A percentile compares a stretch with the other conserved stretches of the same genome.
These are phyloP conservation scores for Apophysomyces ossiformis DNA, from an alignment of 371 early-diverging fungal genomes.

Conservation along the genomic window DNA sequence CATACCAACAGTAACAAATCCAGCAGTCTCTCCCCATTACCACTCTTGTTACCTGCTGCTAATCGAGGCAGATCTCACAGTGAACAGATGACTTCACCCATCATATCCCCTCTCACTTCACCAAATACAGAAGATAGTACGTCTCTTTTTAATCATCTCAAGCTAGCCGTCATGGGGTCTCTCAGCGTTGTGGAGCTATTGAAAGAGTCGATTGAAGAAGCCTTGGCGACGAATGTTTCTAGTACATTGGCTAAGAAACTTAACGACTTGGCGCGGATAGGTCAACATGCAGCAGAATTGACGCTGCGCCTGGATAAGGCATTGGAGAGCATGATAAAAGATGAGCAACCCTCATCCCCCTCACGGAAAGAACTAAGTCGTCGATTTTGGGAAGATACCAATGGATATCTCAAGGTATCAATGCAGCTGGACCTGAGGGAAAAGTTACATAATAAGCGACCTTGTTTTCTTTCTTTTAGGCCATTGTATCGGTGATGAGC, in stretches of 20 bases:
- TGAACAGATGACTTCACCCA: slow-evolving; percentile 29
- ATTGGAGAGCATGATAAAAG: slow-evolving; percentile 24
- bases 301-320: slow-evolving; percentile 32
- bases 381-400: slow-evolving; percentile 48
- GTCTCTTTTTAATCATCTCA: slow-evolving; percentile 39
- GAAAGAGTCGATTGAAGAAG: slow-evolving; percentile 37
- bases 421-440: neutral
- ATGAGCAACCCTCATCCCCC: slow-evolving; percentile 12
- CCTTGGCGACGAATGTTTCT: slow-evolving; percentile 17
- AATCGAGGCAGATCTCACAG: slow-evolving; percentile 29
- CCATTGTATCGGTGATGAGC: slow-evolving; percentile 48
- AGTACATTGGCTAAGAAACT: slow-evolving; percentile 28
- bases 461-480: slow-evolving; percentile 21
- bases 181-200: slow-evolving; percentile 40
- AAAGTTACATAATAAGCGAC: neutral
- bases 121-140: slow-evolving; percentile 29
- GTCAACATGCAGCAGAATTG: slow-evolving; percentile 34
- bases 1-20: slow-evolving; percentile 7
- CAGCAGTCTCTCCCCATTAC: slow-evolving; percentile 2
- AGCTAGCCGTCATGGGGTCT: slow-evolving; percentile 39
- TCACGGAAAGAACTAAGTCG: slow-evolving; percentile 23
- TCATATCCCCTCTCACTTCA: slow-evolving; percentile 23
- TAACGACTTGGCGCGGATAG: slow-evolving; percentile 26
- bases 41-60: neutral
- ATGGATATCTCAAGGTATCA: slow-evolving; percentile 46